Evolutionary conservation across 2,329 filamentous ascomycete species (phyloP).

Genomic region (Arthrobotrys entomopaga): DNA sequence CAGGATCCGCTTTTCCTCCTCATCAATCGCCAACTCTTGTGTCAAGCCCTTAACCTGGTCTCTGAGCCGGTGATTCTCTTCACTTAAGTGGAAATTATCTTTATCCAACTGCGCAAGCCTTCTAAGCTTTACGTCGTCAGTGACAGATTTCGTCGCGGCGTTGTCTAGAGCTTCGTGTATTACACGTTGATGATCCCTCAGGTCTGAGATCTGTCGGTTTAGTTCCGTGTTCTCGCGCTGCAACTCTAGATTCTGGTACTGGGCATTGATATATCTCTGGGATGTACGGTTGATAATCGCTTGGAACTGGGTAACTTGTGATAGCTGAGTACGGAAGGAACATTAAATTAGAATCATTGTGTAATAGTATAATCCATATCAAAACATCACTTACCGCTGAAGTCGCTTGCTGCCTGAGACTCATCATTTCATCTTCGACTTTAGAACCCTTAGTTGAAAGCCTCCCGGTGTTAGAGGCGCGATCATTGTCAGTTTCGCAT

Average conservation of each 20-base stretch:
- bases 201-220: slow-evolving; percentile 22
- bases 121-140: not conserved
- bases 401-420: slow-evolving; percentile 2
- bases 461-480: not conserved
- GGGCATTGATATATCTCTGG: slow-evolving; percentile 32
- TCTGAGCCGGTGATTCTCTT: slow-evolving; percentile 26
- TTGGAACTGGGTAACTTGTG: slow-evolving; percentile 30
- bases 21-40: slow-evolving; percentile 22
- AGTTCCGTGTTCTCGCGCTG: slow-evolving; percentile 39
- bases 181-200: slow-evolving; percentile 44
- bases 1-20: slow-evolving; percentile 30
- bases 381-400: slow-evolving; percentile 14
- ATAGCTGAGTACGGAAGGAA: slow-evolving; percentile 2
- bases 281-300: slow-evolving; percentile 45
- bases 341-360: not conserved
- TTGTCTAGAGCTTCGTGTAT: not conserved
- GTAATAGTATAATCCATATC: not conserved
- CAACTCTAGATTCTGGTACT: slow-evolving; percentile 39
- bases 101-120: not conserved
- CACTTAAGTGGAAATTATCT: not conserved
- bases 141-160: not conserved
- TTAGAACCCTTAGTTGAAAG: not conserved
- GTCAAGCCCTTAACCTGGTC: slow-evolving; percentile 39
- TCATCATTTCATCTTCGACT: slow-evolving; percentile 19
- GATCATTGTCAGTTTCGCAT: not conserved